phyloP scores from a whole-genome alignment of 2,329 filamentous ascomycete species.

The Rhinocladiella similis region DNA sequence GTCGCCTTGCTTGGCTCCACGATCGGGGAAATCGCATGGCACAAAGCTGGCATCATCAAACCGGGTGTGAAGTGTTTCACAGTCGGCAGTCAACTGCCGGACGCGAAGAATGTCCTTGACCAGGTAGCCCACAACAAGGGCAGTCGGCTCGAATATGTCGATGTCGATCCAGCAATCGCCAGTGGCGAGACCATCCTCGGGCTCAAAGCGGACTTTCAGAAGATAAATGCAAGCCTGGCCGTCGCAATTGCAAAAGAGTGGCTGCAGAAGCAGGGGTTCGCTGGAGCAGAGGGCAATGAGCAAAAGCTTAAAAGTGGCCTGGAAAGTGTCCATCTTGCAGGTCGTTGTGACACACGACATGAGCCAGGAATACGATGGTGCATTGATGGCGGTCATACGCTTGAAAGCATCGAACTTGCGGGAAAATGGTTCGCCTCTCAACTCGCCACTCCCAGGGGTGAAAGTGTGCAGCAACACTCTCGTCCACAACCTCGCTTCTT shows the following conservation, averaged over 20 bases:
- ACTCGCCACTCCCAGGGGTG: constrained; percentile 36
- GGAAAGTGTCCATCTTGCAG: constrained; percentile 66
- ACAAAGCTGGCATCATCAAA: constrained; percentile 89
- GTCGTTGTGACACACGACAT: constrained; percentile 71
- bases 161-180: constrained; percentile 47
- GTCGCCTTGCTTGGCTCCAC: constrained; percentile 76
- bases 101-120: constrained; percentile 57
- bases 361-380: constrained; percentile 68
- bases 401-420: constrained; percentile 76
- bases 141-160: constrained; percentile 43
- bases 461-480: constrained; percentile 24
- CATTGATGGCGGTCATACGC: constrained; percentile 85
- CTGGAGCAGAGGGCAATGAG: constrained; percentile 2
- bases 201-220: constrained; percentile 63
- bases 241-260: constrained; percentile 49
- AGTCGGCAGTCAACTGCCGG: constrained; percentile 51
- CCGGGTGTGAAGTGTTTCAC: constrained; percentile 63
- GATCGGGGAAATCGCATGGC: constrained; percentile 82
- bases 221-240: constrained; percentile 62
- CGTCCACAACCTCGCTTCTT: constrained; percentile 55
- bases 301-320: constrained; percentile 63
- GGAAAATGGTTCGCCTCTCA: constrained; percentile 72
- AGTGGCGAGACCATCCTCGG: constrained; percentile 55
- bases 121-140: constrained; percentile 55
- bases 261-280: constrained; percentile 39